Base-by-base conservation (phyloP, 129 eudicot species). In the Flaveria sonorensis region DNA sequence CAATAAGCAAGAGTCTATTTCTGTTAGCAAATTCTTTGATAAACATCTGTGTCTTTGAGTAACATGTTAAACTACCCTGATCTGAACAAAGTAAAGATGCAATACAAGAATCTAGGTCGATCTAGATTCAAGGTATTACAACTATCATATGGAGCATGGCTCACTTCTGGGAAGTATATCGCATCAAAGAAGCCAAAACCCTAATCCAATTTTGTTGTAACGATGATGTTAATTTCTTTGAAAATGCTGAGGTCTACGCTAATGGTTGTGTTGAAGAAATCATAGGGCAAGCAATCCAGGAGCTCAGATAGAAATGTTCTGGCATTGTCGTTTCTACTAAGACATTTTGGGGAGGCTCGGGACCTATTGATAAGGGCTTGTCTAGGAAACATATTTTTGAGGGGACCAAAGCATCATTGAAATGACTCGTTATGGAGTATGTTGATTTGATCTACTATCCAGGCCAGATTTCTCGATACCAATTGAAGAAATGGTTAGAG, bases 221-320 rank as follows among this genome's bases (percentile, higher is more conserved):
- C 68, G 57, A 87, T 73, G 98, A 96, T 64, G 98, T 94, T 48
- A 94, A 94, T 61, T 94, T 94, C 90, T 91, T 91, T 81, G 98
- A 94, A 85, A 94, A 94, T 79, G 98, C 98, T 9, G 98, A 94
- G 79, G 98, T 94, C 7, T 91, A 94, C 86, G 97, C 98, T 78
- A 94, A 94, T 28, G 97, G 97, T 69, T 84, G 97, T 0, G 98
- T 96, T 1, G 97, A 94, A 50, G 98, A 94, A 59, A 94, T 91
- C 89, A 91, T 91, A 97, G 98, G 98, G 0, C 97, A 94, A 70
- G 96, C 98, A 9, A 91, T 94, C 60, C 82, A 92, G 1, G 97
- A 94, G 68, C 92, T 94, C 18, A 97, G 98, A 0, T 94, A 96
- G 97, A 91, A 91, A 79, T 75, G 98, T 21, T 91, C 96, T 3